Evolutionary conservation across 441 rosid species (phyloP).

Genomic region (Populus hybrid): DNA sequence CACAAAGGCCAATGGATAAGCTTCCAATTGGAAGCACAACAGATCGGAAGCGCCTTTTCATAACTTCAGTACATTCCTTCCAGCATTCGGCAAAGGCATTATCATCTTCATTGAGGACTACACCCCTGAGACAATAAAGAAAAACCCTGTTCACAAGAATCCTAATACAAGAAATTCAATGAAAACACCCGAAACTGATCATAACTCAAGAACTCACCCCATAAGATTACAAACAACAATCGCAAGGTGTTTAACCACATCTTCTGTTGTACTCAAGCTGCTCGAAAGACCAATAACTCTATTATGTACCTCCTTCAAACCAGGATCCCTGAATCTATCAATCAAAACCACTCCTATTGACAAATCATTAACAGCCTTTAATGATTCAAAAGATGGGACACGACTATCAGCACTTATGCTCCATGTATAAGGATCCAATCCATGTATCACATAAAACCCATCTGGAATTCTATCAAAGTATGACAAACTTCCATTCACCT

Average conservation of each 20-base stretch:
- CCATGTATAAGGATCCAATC: constrained; percentile 91
- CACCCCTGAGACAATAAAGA: constrained; percentile 50
- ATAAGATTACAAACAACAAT: constrained; percentile 72
- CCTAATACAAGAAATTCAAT: neutral
- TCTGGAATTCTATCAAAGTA: constrained; percentile 86
- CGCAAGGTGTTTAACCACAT: constrained; percentile 77
- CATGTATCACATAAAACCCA: constrained; percentile 85
- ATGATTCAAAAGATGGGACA: constrained; percentile 76
- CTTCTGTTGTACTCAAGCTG: constrained; percentile 61
- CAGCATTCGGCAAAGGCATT: constrained; percentile 51
- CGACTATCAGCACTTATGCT: constrained; percentile 78
- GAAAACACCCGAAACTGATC: neutral
- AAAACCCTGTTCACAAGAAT: constrained; percentile 16
- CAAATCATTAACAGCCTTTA: constrained; percentile 67
- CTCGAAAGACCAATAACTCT: constrained; percentile 58
- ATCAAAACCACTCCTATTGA: constrained; percentile 64
- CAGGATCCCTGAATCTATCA: constrained; percentile 65
- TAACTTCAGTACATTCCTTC: constrained; percentile 63
- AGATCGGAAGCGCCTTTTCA: constrained; percentile 61
- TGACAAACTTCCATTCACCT: constrained; percentile 91
- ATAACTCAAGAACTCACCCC: constrained; percentile 57
- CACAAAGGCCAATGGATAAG: constrained; percentile 87
- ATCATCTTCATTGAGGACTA: constrained; percentile 48
- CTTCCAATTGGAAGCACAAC: constrained; percentile 86
- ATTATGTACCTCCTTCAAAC: constrained; percentile 66